Conservation (phyloP, 2,329 filamentous ascomycete genomes). For the Acarospora socialis region DNA sequence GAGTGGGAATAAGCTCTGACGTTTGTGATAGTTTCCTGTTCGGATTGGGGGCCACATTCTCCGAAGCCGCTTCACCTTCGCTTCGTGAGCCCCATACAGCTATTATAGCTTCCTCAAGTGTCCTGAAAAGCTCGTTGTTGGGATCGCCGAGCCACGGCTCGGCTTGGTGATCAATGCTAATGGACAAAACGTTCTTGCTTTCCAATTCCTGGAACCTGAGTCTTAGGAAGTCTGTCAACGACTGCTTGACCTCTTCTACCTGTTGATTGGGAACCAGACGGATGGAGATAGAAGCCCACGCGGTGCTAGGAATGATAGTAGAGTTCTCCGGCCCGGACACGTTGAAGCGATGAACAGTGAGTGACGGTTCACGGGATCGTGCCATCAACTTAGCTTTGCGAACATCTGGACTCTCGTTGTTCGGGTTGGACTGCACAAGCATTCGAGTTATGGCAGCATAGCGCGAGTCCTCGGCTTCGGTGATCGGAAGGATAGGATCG, state of each 20-base stretch:
- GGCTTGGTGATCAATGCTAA: constrained; percentile 82
- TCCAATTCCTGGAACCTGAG: constrained; percentile 59
- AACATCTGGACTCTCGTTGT: constrained; percentile 47
- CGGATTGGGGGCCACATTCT: too few species aligned
- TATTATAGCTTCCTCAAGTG: constrained; percentile 71
- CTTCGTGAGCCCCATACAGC: constrained; percentile 54
- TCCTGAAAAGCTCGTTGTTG: constrained; percentile 78
- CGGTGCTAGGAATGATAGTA: constrained; percentile 79
- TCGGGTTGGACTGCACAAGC: constrained; percentile 56
- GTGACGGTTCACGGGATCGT: constrained; percentile 84
- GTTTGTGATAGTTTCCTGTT: constrained; percentile 2
- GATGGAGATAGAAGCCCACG: constrained; percentile 76
- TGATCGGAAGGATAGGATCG: constrained; percentile 64
- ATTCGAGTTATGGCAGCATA: constrained; percentile 75
- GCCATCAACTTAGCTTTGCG: constrained; percentile 80
- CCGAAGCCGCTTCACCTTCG: constrained; percentile 16
- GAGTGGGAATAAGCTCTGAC: constrained; percentile 32
- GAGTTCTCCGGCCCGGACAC: constrained; percentile 79
- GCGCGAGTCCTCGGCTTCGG: constrained; percentile 58
- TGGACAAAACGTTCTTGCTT: constrained; percentile 64
- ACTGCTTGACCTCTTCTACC: constrained; percentile 57
- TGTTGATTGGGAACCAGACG: constrained; percentile 90
- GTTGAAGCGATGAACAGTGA: constrained; percentile 87
- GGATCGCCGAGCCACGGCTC: constrained; percentile 95
- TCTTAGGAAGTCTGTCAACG: constrained; percentile 52